Percentiles rank a stretch among this genome's conserved stretches.
These are phyloP conservation scores for Pseudopithomyces chartarum DNA, from an alignment of 2,329 filamentous ascomycete species.

Conservation along the genomic window DNA sequence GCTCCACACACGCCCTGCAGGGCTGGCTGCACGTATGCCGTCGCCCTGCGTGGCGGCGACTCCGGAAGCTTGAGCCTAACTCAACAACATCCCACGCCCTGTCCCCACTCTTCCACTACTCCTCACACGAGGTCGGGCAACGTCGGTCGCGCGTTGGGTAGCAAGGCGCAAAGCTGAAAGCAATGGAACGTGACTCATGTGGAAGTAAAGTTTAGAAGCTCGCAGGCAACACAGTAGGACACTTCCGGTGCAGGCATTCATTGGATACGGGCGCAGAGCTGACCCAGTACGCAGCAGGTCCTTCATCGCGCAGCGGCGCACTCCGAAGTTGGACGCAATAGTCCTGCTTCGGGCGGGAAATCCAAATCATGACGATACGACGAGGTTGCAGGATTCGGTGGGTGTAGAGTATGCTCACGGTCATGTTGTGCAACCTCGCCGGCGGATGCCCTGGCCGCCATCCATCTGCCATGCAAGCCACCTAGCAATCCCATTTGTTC, in stretches of 20 bases:
- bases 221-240: neutral
- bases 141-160: neutral
- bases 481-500: slow-evolving; percentile 4
- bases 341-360: neutral
- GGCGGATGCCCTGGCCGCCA: slow-evolving; percentile 1
- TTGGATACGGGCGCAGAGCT: slow-evolving; percentile 2
- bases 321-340: neutral
- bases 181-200: neutral
- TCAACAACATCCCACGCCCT: neutral
- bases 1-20: neutral
- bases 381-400: neutral
- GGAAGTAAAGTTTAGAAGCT: neutral
- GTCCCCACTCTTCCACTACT: neutral
- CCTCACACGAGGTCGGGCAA: neutral
- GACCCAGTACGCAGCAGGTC: neutral
- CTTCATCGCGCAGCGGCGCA: slow-evolving; percentile 4
- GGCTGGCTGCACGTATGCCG: neutral
- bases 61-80: neutral
- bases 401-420: neutral
- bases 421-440: neutral
- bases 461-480: neutral
- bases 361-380: neutral
- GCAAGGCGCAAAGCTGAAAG: slow-evolving; percentile 7
- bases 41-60: neutral
- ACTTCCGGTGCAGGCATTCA: neutral